Evolutionary conservation across 441 rosid genomes (phyloP).

Genomic region (Erodium trifolium): DNA sequence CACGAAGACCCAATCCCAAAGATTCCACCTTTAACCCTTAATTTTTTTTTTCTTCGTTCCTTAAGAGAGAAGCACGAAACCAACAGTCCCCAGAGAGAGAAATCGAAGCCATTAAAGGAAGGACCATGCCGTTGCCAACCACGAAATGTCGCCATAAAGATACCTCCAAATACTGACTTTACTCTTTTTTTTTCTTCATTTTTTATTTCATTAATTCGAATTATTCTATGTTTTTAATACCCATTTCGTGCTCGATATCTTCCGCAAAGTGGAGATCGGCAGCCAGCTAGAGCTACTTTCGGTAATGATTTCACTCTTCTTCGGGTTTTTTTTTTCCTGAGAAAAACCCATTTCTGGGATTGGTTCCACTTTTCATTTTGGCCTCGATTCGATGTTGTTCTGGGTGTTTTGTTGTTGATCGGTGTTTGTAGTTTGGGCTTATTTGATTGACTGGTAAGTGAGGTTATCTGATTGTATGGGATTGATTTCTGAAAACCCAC

Average conservation of each 20-base stretch:
- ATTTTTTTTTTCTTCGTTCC: background rate
- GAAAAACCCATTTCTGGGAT: background rate
- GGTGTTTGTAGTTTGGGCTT: background rate
- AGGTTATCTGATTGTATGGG: background rate
- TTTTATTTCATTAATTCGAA: background rate
- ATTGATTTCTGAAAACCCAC: background rate
- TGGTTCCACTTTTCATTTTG: background rate
- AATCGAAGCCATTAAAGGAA: background rate
- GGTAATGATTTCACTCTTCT: constrained; percentile 4
- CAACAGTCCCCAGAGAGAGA: constrained; percentile 8
- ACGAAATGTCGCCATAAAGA: constrained; percentile 9
- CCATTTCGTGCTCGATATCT: background rate
- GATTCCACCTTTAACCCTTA: background rate
- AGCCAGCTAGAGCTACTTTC: background rate
- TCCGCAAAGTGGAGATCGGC: constrained; percentile 6
- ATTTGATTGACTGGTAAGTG: background rate
- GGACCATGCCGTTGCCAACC: background rate
- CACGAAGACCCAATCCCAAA: background rate
- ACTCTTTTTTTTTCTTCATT: background rate
- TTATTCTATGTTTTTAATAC: background rate
- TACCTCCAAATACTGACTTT: constrained; percentile 10
- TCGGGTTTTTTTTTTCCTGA: background rate
- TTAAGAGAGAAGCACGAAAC: background rate
- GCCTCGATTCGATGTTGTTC: background rate
- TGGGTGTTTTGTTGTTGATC: background rate